Base-by-base conservation (phyloP, 192 early-diverging fungal genomes). In the Coemansia sp. region DNA sequence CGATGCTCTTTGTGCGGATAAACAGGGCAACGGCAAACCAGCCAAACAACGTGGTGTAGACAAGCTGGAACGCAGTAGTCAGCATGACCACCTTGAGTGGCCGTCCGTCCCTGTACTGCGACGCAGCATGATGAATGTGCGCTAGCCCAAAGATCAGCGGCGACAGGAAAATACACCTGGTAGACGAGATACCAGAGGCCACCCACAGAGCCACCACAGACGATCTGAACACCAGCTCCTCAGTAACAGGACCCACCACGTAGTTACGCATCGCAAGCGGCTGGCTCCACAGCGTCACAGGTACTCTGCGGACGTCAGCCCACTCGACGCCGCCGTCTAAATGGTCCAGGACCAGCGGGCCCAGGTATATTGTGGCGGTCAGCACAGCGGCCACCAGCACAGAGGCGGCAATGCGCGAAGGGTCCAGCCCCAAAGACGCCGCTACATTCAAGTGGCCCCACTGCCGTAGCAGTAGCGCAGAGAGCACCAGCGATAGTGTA, bases 201-300 rank as follows among this genome's bases (percentile, higher is more conserved):
- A 53, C 1, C 79, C 79, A 82, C 52, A 82, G 62, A 17, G 79
- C 34, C 34, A 82, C 65, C 1, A 76, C 68, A 0, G 65, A 38
- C 1, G 74, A 48, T 0, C 79, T 61, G 62, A 76, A 82, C 12
- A 82, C 79, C 14, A 82, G 71, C 54, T 82, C 79, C 62, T 82
- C 79, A 28, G 79, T 71, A 0, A 71, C 14, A 0, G 79, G 79
- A 0, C 79, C 79, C 41, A 76, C 79, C 0, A 76, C 38, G 18
- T 61, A 73, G 61, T 82, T 73, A 34, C 79, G 71, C 66, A 69
- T 38, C 5, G 32, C 37, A 5, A 8, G 7, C 2, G 65, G 65
- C 55, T 70, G 71, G 35, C 32, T 37, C 59, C 51, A 55, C 45
- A 56, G 43, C 7, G 8, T 65, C 41, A 8, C 43, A 1, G 53